Conservation (phyloP, 2,329 filamentous ascomycete genomes). For the Cytospora mali region DNA sequence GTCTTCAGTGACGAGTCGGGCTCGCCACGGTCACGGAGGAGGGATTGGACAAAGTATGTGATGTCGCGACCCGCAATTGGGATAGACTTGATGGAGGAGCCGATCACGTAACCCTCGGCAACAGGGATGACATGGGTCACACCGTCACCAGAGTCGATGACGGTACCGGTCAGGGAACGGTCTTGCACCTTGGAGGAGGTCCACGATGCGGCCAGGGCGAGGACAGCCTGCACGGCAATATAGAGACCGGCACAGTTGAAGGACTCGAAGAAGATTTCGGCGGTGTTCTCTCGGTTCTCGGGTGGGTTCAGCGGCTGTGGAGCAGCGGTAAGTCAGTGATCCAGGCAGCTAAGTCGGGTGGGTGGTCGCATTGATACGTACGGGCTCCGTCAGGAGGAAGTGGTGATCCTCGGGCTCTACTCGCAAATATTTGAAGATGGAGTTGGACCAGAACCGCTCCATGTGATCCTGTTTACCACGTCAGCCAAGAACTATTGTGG, state of each 20-base stretch:
- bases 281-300: slow-evolving; percentile 98
- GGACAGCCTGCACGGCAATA: slow-evolving; percentile 96
- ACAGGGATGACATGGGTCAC: slow-evolving; percentile 99
- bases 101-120: slow-evolving; percentile 97
- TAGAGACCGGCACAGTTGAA: slow-evolving; percentile 99
- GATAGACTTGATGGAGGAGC: slow-evolving; percentile 98
- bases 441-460: slow-evolving; percentile 99
- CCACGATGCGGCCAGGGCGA: slow-evolving; percentile 96
- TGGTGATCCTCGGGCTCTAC: slow-evolving; percentile 99
- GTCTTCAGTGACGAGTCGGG: slow-evolving; percentile 96
- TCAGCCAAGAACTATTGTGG: slow-evolving; percentile 34
- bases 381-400: slow-evolving; percentile 95
- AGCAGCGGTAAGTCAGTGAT: slow-evolving; percentile 18
- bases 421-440: slow-evolving; percentile 98
- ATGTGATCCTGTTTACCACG: slow-evolving; percentile 76
- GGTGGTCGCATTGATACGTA: slow-evolving; percentile 49
- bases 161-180: slow-evolving; percentile 91
- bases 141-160: slow-evolving; percentile 98
- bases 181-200: slow-evolving; percentile 98
- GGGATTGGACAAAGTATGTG: slow-evolving; percentile 96
- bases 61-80: slow-evolving; percentile 97
- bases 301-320: slow-evolving; percentile 89
- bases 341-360: neutral
- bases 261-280: slow-evolving; percentile 99
- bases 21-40: slow-evolving; percentile 94